These are phyloP conservation scores for Salvia sclarea DNA, from an alignment of 305 asterid genomes.

Conservation along the genomic window DNA sequence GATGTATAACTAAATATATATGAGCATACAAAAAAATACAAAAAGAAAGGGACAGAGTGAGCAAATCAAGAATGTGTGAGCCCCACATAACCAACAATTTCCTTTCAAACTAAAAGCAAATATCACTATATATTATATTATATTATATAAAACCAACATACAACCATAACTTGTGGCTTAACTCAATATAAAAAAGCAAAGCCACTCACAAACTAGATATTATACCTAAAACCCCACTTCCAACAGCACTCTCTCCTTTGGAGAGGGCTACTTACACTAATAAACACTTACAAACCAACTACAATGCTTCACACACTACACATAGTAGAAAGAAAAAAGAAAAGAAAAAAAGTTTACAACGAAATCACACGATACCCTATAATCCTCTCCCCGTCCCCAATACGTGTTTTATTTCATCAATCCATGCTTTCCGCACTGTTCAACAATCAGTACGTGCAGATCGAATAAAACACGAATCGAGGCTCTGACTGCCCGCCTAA, in stretches of 20 bases:
- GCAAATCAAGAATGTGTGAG: conserved; percentile 1
- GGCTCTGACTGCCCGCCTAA: background rate
- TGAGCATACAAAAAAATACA: background rate
- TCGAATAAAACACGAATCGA: background rate
- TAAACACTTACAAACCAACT: conserved; percentile 34
- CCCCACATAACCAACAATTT: conserved; percentile 22
- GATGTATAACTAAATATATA: background rate
- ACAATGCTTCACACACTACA: conserved; percentile 27
- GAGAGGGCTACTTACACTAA: conserved; percentile 48
- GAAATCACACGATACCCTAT: background rate
- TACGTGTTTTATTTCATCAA: background rate
- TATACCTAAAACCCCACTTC: conserved; percentile 32
- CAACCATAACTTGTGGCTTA: conserved; percentile 25
- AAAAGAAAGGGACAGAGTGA: background rate
- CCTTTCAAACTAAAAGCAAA: background rate
- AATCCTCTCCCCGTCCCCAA: background rate
- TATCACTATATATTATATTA: conserved; percentile 19
- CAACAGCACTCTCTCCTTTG: conserved; percentile 64
- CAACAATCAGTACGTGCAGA: background rate
- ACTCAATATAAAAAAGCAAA: conserved; percentile 1
- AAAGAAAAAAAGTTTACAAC: background rate
- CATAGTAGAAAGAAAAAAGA: background rate
- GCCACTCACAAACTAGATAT: conserved; percentile 29
- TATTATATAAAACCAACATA: conserved; percentile 26
- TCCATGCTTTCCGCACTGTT: background rate